A percentile compares a stretch with the other conserved stretches of the same genome.
Evolutionary conservation across 352 stramenopile species (phyloP).

Genomic region (Globisporangium nagaii): DNA sequence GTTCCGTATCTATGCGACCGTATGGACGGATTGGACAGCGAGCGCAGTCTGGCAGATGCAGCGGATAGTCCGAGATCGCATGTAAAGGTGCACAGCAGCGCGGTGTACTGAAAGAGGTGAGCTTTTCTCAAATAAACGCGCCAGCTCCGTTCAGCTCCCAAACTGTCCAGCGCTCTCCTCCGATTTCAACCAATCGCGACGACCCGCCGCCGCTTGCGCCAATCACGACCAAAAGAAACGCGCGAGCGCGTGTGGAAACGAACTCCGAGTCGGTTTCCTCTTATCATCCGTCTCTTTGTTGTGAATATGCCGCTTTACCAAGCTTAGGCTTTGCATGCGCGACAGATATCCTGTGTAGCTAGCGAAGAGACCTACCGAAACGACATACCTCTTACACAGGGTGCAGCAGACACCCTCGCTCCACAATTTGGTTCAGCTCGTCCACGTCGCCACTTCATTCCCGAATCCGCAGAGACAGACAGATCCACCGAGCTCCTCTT

Average conservation of each 20-base stretch:
- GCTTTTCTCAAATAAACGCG: neutral
- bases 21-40: neutral
- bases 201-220: neutral
- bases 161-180: too few species aligned
- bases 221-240: conserved; percentile 8
- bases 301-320: too few species aligned
- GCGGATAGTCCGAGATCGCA: neutral
- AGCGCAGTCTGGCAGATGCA: neutral
- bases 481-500: too few species aligned
- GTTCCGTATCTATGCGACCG: neutral
- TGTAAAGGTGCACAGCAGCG: neutral
- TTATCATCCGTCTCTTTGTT: too few species aligned
- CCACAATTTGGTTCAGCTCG: too few species aligned
- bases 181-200: neutral
- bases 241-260: conserved; percentile 5
- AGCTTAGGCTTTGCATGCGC: too few species aligned
- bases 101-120: neutral
- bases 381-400: too few species aligned
- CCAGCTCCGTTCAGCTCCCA: neutral
- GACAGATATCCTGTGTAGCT: too few species aligned
- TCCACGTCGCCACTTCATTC: neutral
- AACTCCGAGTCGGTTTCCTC: neutral
- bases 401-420: too few species aligned
- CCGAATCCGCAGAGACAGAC: conserved; percentile 1
- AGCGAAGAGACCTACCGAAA: too few species aligned